Base-by-base conservation (phyloP, 2,329 filamentous ascomycete genomes). In the Botryotinia globosa region DNA sequence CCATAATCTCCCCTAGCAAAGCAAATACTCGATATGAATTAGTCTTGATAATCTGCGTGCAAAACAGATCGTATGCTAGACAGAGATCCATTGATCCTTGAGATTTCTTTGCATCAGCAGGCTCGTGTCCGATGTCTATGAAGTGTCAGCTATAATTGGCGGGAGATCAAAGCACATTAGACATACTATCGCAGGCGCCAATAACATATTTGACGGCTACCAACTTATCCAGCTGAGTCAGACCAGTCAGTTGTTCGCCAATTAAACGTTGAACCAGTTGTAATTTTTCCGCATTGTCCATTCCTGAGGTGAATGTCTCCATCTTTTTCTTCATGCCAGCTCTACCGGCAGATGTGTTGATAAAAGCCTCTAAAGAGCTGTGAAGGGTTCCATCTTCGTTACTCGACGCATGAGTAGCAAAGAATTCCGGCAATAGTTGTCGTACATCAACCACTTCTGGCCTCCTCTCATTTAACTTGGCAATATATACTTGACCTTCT, bases 1-100 rank as follows among this genome's bases (percentile, higher is more conserved):
- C 75, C 62, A 81, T 74, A 8, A 74, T 80, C 65, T 80, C 79
- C 58, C 75, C 78, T 12, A 79, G 76, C 42, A 81, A 73, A 67
- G 75, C 76, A 74, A 81, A 81, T 62, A 77, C 75, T 37, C 78
- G 74, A 71, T 78, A 67, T 14, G 74, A 74, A 16, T 74, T 76
- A 4, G 69, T 73, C 72, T 77, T 77, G 65, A 70, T 73, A 4
- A 80, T 69, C 42, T 78, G 71, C 6, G 66, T 44, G 54, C 76
- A 77, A 16, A 81, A 72, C 25, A 75, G 69, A 44, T 75, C 77
- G 69, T 79, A 81, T 37, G 73, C 75, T 34, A 56, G 71, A 4
- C 77, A 78, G 25, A 80, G 69, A 67, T 77, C 73, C 67, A 79
- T 76, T 6, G 54, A 3, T 14, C n/a, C 39, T 63, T 68, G 65